Evolutionary conservation across 345 rosid species (phyloP).

Genomic region (Pelargonium nanum): DNA sequence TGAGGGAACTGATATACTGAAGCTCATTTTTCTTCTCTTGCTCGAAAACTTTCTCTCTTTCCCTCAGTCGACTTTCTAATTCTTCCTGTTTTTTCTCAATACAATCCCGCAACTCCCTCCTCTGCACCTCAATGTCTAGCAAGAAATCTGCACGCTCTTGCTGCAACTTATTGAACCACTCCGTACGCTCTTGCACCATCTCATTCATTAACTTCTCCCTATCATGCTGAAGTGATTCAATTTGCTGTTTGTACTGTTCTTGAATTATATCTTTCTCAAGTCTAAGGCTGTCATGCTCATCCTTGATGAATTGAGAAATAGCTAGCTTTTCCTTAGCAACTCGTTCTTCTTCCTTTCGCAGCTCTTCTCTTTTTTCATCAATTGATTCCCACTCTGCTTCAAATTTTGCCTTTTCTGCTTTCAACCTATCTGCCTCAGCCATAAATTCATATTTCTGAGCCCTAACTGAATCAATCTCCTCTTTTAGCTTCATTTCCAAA

Average conservation of each 20-base stretch:
- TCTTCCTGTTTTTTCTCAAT: slow-evolving; percentile 72
- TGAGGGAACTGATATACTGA: slow-evolving; percentile 44
- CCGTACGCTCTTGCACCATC: slow-evolving; percentile 68
- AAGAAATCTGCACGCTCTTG: slow-evolving; percentile 72
- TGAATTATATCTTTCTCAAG: slow-evolving; percentile 60
- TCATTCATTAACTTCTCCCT: slow-evolving; percentile 78
- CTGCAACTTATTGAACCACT: slow-evolving; percentile 77
- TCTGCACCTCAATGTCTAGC: slow-evolving; percentile 73
- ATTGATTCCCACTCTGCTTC: slow-evolving; percentile 92
- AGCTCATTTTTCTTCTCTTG: slow-evolving; percentile 64
- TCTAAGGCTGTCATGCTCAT: slow-evolving; percentile 65
- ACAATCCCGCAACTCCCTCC: slow-evolving; percentile 68
- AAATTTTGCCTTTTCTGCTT: slow-evolving; percentile 70
- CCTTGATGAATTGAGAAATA: slow-evolving; percentile 58
- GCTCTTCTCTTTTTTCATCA: slow-evolving; percentile 82
- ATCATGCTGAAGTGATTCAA: slow-evolving; percentile 59
- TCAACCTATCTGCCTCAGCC: slow-evolving; percentile 70
- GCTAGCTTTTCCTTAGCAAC: slow-evolving; percentile 54
- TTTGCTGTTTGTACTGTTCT: slow-evolving; percentile 48
- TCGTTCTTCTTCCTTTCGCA: slow-evolving; percentile 45
- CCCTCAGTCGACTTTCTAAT: slow-evolving; percentile 55
- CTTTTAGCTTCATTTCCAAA: slow-evolving; percentile 80
- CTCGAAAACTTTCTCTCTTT: slow-evolving; percentile 71
- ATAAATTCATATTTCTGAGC: slow-evolving; percentile 63
- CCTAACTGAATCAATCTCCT: slow-evolving; percentile 79